Evolutionary conservation across 1,284 basidiomycete species (phyloP).

Genomic region (Cystobasidiaceae sp.): DNA sequence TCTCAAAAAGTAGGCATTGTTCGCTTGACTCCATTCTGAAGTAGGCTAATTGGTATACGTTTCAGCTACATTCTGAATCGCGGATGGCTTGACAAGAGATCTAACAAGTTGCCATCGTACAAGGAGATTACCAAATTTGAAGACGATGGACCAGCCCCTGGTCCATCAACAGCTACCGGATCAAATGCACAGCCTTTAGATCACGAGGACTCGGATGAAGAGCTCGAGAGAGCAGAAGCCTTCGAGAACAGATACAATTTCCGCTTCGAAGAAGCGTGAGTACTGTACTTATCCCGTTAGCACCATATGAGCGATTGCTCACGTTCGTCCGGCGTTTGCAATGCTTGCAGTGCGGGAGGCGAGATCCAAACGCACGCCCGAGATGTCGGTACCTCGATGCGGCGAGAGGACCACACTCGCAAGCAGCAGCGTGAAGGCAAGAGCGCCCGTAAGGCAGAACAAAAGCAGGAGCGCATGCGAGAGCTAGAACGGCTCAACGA

Average conservation of each 20-base stretch:
- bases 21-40: too few relatives aligned
- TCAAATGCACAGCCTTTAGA: conserved; percentile 42
- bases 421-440: conserved; percentile 72
- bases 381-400: conserved; percentile 57
- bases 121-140: conserved; percentile 59
- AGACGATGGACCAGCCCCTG: conserved; percentile 24
- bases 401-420: conserved; percentile 69
- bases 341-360: conserved; percentile 59
- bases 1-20: conserved; percentile 38
- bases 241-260: conserved; percentile 87
- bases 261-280: conserved; percentile 85
- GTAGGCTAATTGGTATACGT: neutral
- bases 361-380: conserved; percentile 77
- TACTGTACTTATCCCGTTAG: too few relatives aligned
- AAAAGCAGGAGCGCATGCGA: conserved; percentile 67
- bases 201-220: conserved; percentile 51
- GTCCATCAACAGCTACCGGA: conserved; percentile 39
- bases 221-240: conserved; percentile 65
- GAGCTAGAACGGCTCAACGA: conserved; percentile 73
- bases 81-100: conserved; percentile 77
- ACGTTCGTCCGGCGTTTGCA: too few relatives aligned
- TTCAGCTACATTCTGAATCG: conserved; percentile 88
- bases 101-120: conserved; percentile 71
- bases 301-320: too few relatives aligned
- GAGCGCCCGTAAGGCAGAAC: conserved; percentile 71